Base-by-base conservation (phyloP, 108 stramenopile species). In the Cylindrotheca fusiformis region DNA sequence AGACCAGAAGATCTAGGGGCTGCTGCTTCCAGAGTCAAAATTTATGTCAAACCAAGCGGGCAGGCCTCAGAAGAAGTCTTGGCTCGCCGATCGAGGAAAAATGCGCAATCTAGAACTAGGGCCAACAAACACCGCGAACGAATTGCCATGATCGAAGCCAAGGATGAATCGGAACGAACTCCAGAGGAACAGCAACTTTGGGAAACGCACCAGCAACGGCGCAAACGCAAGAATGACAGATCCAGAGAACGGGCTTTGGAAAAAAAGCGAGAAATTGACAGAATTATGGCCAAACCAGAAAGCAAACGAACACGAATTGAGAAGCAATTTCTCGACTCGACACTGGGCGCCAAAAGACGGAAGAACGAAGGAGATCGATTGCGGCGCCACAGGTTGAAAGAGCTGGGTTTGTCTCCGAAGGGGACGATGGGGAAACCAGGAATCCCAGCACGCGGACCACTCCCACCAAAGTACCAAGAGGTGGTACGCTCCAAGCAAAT, bases 331-430 rank as follows among this genome's bases (percentile, higher is more conserved):
- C 58, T 82, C 55, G 65, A 73, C 5, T 50, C 55, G 5, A 51
- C 64, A 4, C 41, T 82, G 58, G 62, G 48, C 17, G 61, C 71
- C 44, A 84, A 74, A 57, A 68, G 63, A 20, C 65, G 83, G 22
- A 88, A 88, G 71, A 88, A 84, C 58, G 81, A 84, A 67, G 81
- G 79, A 21, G 71, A 72, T 65, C 72, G 82, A 27, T 55, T 79
- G 67, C 62, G 82, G 24, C 78, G 82, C 52, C 64, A 53, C 14
- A 48, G 71, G 41, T 52, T 77, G 51, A 83, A 83, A 50, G 48
- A 47, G 31, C 50, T 78, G 69, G 81, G 81, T 1, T 49, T 76
- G 63, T 14, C 22, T 20, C 27, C 24, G 2, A 67, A 48, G 26
- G 31, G 48, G 5, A 47, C 19, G 4, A 12, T 53, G 18, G 47